phyloP scores from a whole-genome alignment of 768 basidiomycete genomes.

The Suillus occidentalis region DNA sequence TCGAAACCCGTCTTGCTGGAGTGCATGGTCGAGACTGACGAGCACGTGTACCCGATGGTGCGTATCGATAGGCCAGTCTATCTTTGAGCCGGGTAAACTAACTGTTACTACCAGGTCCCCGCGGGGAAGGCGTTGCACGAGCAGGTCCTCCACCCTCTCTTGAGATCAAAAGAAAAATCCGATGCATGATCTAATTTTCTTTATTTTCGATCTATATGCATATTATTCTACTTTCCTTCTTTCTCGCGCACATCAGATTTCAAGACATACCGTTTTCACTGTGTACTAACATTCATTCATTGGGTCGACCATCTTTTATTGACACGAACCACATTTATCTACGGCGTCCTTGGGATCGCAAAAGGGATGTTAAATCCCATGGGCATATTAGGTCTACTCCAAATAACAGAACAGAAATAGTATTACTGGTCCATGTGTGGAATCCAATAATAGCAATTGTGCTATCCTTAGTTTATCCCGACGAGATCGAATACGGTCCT shows the following conservation, averaged over 20 bases:
- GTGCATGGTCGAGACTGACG: constrained; percentile 78
- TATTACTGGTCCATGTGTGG: not conserved
- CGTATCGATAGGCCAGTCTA: constrained; percentile 15
- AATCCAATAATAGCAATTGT: not conserved
- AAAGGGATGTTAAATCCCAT: constrained; percentile 26
- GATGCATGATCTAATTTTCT: constrained; percentile 18
- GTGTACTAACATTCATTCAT: constrained; percentile 26
- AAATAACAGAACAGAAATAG: not conserved
- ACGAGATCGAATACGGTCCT: not conserved
- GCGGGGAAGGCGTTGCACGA: constrained; percentile 96
- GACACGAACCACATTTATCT: not conserved
- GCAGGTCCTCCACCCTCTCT: constrained; percentile 72
- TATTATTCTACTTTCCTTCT: not conserved
- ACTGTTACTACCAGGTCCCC: constrained; percentile 53
- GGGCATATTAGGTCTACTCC: constrained; percentile 4
- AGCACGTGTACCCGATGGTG: constrained; percentile 93
- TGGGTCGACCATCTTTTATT: constrained; percentile 2
- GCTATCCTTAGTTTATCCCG: not conserved
- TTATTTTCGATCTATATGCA: not conserved
- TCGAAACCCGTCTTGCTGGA: constrained; percentile 88
- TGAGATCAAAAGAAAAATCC: constrained; percentile 33
- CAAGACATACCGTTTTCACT: constrained; percentile 20
- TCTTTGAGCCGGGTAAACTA: not conserved
- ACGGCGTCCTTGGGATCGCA: constrained; percentile 7
- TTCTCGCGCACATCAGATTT: constrained; percentile 10